Evolutionary conservation across 345 rosid species (phyloP).

Genomic region (Eutrema heterophyllum): DNA sequence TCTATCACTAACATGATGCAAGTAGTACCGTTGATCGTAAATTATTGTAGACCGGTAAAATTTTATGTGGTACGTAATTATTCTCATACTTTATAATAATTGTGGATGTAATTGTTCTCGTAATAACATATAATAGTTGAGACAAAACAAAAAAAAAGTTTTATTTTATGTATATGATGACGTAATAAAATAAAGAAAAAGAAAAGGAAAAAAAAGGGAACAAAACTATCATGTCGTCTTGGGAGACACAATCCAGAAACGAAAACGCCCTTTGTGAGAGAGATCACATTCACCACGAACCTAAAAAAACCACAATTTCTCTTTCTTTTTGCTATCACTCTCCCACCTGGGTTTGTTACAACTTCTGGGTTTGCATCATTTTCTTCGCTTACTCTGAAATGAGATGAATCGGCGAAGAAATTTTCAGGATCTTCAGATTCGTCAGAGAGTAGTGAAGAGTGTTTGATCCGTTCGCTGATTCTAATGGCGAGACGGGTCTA

Average conservation of each 20-base stretch:
- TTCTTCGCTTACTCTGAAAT: neutral
- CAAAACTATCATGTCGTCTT: neutral
- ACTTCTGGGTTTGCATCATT: neutral
- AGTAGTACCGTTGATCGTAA: no score
- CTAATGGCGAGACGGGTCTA: constrained; percentile 74
- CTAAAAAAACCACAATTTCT: neutral
- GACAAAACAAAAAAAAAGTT: no score
- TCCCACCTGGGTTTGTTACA: neutral
- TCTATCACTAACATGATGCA: no score
- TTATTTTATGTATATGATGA: no score
- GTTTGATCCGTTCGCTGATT: constrained; percentile 3
- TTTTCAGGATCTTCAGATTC: constrained; percentile 35
- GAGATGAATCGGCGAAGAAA: constrained; percentile 28
- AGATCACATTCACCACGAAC: neutral
- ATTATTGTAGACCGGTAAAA: no score
- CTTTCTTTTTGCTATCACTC: neutral
- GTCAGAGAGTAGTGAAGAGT: constrained; percentile 35
- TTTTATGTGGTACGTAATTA: no score
- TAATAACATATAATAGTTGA: no score
- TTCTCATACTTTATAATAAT: no score
- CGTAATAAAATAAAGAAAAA: neutral
- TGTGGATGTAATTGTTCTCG: no score
- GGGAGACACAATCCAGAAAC: constrained; percentile 9
- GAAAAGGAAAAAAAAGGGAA: neutral
- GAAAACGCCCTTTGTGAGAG: neutral